Evolutionary conservation across 176 grass and related monocot species (phyloP).

Genomic region (maize (Zea mays)): Zm-B73-REFERENCE-NAM-5.0 NC_050099.1:247987001-247987500

Average conservation of each 20-base stretch:
- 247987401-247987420: not conserved
- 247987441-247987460: conserved; percentile 2
- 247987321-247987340: conserved; percentile 84
- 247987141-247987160: conserved; percentile 69
- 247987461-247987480: not conserved
- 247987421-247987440: conserved; percentile 18
- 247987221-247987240: conserved; percentile 67
- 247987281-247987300: conserved; percentile 40
- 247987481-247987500: not conserved
- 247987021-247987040: conserved; percentile 63
- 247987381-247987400: conserved; percentile 12
- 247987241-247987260: conserved; percentile 65
- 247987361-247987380: conserved; percentile 32
- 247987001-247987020: conserved; percentile 70
- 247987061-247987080: conserved; percentile 70
- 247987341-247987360: conserved; percentile 8
- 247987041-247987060: conserved; percentile 86
- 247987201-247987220: conserved; percentile 92
- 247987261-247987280: conserved; percentile 42
- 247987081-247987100: conserved; percentile 63
- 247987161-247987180: conserved; percentile 92
- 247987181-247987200: conserved; percentile 82
- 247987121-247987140: conserved; percentile 75
- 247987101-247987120: conserved; percentile 52
- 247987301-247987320: conserved; percentile 44